Conservation (phyloP, 192 early-diverging fungal genomes). For the Podila epicladia region DNA sequence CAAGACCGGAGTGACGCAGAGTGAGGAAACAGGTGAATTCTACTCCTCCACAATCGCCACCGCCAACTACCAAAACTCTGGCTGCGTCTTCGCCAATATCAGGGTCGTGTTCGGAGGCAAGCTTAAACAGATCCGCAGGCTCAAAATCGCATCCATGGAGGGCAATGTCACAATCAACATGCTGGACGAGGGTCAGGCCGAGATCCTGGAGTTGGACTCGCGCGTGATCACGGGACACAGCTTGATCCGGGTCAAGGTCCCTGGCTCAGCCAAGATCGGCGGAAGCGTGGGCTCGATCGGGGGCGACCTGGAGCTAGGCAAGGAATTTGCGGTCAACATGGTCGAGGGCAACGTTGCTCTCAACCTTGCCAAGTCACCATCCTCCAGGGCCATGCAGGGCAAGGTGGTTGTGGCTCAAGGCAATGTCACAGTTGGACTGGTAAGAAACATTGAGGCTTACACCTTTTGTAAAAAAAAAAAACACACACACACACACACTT, state of each 20-base stretch:
- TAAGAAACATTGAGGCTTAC: not conserved
- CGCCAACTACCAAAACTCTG: not conserved
- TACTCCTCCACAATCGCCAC: not conserved
- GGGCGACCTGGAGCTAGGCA: slow-evolving; percentile 11
- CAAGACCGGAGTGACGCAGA: not conserved
- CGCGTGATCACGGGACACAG: slow-evolving; percentile 19
- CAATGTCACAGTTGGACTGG: slow-evolving; percentile 13
- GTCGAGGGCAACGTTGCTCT: slow-evolving; percentile 14
- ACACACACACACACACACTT: too few relatives aligned
- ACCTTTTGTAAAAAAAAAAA: too few relatives aligned
- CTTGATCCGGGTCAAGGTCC: slow-evolving; percentile 4
- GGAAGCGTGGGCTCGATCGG: slow-evolving; percentile 4
- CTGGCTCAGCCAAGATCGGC: not conserved
- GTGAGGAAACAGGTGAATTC: not conserved
- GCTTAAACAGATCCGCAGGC: not conserved
- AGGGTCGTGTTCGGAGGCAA: slow-evolving; percentile 5
- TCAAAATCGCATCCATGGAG: not conserved
- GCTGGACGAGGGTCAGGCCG: not conserved
- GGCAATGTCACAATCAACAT: slow-evolving; percentile 10
- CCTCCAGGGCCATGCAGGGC: not conserved
- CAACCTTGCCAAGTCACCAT: not conserved
- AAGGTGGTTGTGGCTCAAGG: slow-evolving; percentile 2
- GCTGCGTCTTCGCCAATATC: not conserved
- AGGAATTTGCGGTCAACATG: slow-evolving; percentile 1
- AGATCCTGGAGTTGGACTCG: not conserved